Conservation (phyloP, 1,284 basidiomycete species). For the Fomitopsis betulina region DNA sequence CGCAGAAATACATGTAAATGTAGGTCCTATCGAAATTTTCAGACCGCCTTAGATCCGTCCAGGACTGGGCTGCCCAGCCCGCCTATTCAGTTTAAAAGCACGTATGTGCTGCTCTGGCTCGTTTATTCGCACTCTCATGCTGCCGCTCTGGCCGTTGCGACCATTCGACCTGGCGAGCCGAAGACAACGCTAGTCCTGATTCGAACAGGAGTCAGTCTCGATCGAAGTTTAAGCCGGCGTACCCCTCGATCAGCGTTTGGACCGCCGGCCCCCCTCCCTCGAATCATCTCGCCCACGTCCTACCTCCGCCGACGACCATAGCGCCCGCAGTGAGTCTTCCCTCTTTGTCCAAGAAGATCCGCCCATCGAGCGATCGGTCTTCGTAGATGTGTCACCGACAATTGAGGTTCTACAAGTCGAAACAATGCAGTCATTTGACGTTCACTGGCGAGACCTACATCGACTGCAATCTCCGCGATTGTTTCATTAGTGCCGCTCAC, state of each 20-base stretch:
- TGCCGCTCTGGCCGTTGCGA: not conserved
- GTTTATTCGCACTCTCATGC: not conserved
- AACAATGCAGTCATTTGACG: slow-evolving; percentile 50
- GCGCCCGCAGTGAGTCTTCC: slow-evolving; percentile 25
- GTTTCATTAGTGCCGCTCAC: slow-evolving; percentile 47
- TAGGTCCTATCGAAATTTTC: not conserved
- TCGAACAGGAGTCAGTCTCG: slow-evolving; percentile 3
- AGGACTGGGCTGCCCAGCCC: not conserved
- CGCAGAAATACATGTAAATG: not conserved
- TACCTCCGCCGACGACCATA: slow-evolving; percentile 61
- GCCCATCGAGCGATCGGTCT: slow-evolving; percentile 20
- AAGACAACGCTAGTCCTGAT: slow-evolving; percentile 1
- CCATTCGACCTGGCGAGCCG: not conserved
- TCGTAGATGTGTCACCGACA: slow-evolving; percentile 60
- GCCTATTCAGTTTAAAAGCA: not conserved
- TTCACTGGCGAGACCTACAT: slow-evolving; percentile 44
- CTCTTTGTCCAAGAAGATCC: slow-evolving; percentile 14
- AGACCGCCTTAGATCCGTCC: slow-evolving; percentile 1
- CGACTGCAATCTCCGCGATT: slow-evolving; percentile 47
- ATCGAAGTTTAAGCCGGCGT: slow-evolving; percentile 7
- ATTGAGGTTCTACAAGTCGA: slow-evolving; percentile 48
- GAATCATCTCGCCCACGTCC: slow-evolving; percentile 27
- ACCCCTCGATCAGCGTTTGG: slow-evolving; percentile 13
- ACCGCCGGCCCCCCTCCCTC: slow-evolving; percentile 16
- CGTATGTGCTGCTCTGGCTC: not conserved